Evolutionary conservation across 768 basidiomycete species (phyloP).

Genomic region (Rickenella mellea): DNA sequence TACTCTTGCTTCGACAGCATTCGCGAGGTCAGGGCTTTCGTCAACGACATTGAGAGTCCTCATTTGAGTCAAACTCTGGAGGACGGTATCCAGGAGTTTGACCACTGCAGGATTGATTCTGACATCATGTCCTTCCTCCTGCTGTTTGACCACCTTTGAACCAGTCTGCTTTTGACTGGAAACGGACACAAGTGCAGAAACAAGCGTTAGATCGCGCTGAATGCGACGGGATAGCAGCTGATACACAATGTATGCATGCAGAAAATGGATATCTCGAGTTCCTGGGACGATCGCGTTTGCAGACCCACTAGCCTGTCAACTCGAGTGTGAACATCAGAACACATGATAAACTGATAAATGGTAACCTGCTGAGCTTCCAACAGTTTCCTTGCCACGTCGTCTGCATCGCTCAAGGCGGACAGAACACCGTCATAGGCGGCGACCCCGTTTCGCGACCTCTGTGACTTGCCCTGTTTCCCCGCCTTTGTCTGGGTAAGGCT

Average conservation of each 20-base stretch:
- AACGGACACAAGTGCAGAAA: conserved; percentile 49
- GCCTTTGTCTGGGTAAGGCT: conserved; percentile 21
- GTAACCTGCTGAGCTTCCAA: conserved; percentile 77
- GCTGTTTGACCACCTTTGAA: conserved; percentile 8
- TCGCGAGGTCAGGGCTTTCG: conserved; percentile 74
- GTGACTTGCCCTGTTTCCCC: conserved; percentile 25
- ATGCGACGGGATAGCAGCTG: conserved; percentile 82
- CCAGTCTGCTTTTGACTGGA: conserved; percentile 21
- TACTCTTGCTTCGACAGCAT: conserved; percentile 68
- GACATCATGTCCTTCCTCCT: conserved; percentile 45
- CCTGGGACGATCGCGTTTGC: conserved; percentile 30
- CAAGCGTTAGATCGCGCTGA: conserved; percentile 78
- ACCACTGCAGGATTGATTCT: conserved; percentile 81
- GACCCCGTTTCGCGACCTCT: conserved; percentile 61
- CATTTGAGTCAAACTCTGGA: conserved; percentile 83
- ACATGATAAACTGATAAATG: background rate
- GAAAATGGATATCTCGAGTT: conserved; percentile 68
- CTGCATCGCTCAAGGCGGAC: conserved; percentile 80
- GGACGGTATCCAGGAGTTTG: conserved; percentile 76
- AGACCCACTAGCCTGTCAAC: conserved; percentile 9
- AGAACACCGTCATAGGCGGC: conserved; percentile 84
- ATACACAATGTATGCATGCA: conserved; percentile 82
- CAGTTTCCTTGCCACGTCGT: conserved; percentile 72
- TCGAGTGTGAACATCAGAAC: background rate
- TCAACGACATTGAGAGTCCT: conserved; percentile 76